A percentile compares a stretch with the other conserved stretches of the same genome.
Evolutionary conservation across 768 basidiomycete species (phyloP).

Genomic region (Boletus subcaerulescens): DNA sequence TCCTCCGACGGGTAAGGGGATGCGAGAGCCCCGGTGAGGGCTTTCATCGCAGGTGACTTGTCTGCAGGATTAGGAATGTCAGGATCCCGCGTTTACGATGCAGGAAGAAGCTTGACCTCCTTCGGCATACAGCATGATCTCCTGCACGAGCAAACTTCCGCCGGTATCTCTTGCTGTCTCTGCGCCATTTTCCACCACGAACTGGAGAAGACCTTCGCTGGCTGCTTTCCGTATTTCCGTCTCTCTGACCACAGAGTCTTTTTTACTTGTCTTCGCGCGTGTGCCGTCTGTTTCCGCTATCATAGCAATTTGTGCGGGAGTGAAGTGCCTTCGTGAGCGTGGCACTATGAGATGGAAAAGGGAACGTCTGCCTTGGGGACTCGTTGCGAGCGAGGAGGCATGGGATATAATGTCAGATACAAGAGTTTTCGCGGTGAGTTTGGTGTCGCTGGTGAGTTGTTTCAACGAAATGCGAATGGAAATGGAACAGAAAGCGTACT

Average conservation of each 20-base stretch:
- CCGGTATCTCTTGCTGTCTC: slow-evolving; percentile 70
- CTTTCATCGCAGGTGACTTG: slow-evolving; percentile 58
- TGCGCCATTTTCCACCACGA: slow-evolving; percentile 61
- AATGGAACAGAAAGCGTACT: slow-evolving; percentile 47
- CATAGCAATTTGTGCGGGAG: slow-evolving; percentile 69
- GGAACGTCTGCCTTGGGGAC: slow-evolving; percentile 75
- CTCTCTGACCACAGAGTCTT: slow-evolving; percentile 57
- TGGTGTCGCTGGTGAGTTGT: slow-evolving; percentile 70
- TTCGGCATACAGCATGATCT: slow-evolving; percentile 82
- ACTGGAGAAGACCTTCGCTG: slow-evolving; percentile 69
- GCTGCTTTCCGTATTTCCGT: slow-evolving; percentile 72
- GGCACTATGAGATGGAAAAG: slow-evolving; percentile 82
- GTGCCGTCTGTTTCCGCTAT: slow-evolving; percentile 72
- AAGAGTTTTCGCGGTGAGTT: slow-evolving; percentile 78
- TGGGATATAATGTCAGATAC: slow-evolving; percentile 63
- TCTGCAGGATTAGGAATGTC: slow-evolving; percentile 43
- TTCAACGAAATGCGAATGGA: neutral
- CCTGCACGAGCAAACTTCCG: slow-evolving; percentile 73
- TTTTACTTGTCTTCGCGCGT: slow-evolving; percentile 80
- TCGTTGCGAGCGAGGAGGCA: slow-evolving; percentile 54
- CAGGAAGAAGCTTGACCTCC: slow-evolving; percentile 55
- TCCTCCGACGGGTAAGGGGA: slow-evolving; percentile 56
- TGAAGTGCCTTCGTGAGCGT: slow-evolving; percentile 82
- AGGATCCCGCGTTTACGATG: neutral
- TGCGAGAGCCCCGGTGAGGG: slow-evolving; percentile 58